Evolutionary conservation across 371 early-diverging fungal genomes (phyloP), one percentile per base, ranked within the genome.

Genomic region (Funneliformis caledonium): DNA sequence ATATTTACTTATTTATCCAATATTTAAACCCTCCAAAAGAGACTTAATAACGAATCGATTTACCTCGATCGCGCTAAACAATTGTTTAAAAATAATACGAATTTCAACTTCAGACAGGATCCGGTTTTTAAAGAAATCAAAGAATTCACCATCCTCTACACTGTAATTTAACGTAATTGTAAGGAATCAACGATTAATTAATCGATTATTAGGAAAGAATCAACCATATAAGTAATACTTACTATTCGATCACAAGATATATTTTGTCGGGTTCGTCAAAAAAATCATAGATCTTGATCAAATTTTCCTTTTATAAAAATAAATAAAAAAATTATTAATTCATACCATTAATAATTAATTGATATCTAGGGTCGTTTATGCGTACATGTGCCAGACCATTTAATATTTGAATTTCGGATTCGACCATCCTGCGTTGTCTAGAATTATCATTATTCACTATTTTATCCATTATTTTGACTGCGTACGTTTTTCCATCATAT

Each of bases 111-210:
- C 98, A 12, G 91, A 85, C 76, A 96, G 91, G 33, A 86, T 85
- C 60, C 92, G 91, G 42, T 91, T 90, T 37, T 88, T 86, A 8
- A 94, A 95, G 48, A 93, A 92, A 60, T 97, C 96, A 84, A 98
- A 98, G n/a, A 98, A 85, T 83, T 98, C 99, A 37, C 98, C 98
- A 73, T 93, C 97, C 47, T 81, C 82, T 0, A 90, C 77, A 62
- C 65, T 65, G 31, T 33, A n/a, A 65, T 65, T 65, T 31, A 22
- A 12, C 4, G 11, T 22, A 14, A 64, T 64, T 64, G 31, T 12
- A 6, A 3, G 16, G 11, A 64, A 6, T n/a, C 10, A 62, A 61
- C 9, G 64, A 6, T 31, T 22, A 6, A 9, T 16, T 61, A 8
- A 61, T 26, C 9, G 19, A 16, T 16, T 16, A 16, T 61, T 22